Evolutionary conservation across 306 rosid genomes (phyloP), one percentile per base, ranked within the genome.

Genomic region (Boehmeria nivea): DNA sequence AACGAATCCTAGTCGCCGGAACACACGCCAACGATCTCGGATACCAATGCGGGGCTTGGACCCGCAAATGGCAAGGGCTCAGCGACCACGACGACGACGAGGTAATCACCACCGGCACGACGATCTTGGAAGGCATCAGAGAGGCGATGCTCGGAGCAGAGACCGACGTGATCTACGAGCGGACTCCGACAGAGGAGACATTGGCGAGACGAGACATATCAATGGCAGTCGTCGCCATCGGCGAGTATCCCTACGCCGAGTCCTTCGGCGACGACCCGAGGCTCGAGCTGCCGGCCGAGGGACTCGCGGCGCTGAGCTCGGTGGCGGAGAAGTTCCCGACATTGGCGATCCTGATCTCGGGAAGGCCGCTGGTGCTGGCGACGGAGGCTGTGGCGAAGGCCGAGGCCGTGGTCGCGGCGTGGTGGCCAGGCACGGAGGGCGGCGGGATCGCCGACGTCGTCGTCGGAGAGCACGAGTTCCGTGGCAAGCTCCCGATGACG

Each of bases 1-100:
- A 80, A 64, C 78, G 72, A 71, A 78, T 85, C 64, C 84, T 82
- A 54, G 83, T 88, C 15, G 24, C 78, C 6, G 91, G 96, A 61
- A 80, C 73, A 7, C 96, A 88, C n/a, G 84, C 81, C 0, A 74
- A 85, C 66, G 56, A 85, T 78, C 78, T 88, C 40, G 95, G 93
- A 49, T 78, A 40, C 67, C 93, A 85, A 46, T 85, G 93, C 46
- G 95, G 97, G 45, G 96, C 91, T 43, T 78, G 89, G 93, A 88
- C 89, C 2, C 62, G 59, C 28, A 62, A 80, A 38, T 74, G 78
- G 83, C 23, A 34, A 54, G 89, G 88, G 40, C 16, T 51, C 18
- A 68, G 73, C 26, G 93, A 90, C 34, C 66, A 43, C 50, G 71
- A 53, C 14, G 6, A 51, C 23, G 59, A 17, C 15, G 26, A 26